Conservation (phyloP, 805 yeast genomes). For the Barnettozyma salicaria region DNA sequence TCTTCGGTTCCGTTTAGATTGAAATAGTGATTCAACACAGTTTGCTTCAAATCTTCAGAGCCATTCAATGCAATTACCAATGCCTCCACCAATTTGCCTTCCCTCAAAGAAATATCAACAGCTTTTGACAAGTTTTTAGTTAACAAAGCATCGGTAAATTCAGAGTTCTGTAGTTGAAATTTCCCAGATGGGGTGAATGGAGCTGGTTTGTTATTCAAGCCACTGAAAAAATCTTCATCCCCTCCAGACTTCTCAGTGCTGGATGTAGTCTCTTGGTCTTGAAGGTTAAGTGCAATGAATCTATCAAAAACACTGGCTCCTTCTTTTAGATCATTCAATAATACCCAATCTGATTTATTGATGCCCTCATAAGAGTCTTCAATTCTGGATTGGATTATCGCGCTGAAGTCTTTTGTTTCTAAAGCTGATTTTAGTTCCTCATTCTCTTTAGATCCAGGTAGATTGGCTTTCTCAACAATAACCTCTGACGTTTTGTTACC, state of each 20-base stretch:
- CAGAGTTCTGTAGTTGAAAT: constrained; percentile 40
- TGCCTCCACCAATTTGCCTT: constrained; percentile 69
- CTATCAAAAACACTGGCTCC: constrained; percentile 44
- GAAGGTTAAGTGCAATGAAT: constrained; percentile 31
- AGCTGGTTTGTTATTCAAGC: constrained; percentile 26
- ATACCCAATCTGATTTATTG: constrained; percentile 59
- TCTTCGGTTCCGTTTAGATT: constrained; percentile 41
- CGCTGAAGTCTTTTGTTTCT: constrained; percentile 44
- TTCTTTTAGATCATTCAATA: constrained; percentile 52
- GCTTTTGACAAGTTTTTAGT: constrained; percentile 62
- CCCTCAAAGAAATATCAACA: constrained; percentile 56
- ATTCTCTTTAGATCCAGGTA: constrained; percentile 32
- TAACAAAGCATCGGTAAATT: constrained; percentile 47
- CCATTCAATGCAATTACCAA: constrained; percentile 72
- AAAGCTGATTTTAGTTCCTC: constrained; percentile 51
- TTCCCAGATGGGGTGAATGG: constrained; percentile 45
- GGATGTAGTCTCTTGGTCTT: constrained; percentile 27
- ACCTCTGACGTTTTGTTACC: constrained; percentile 37
- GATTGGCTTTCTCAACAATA: constrained; percentile 35
- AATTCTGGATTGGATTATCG: constrained; percentile 51
- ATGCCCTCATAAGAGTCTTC: constrained; percentile 33
- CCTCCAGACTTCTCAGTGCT: constrained; percentile 18
- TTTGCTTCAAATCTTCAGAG: constrained; percentile 51
- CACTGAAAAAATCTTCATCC: constrained; percentile 34
- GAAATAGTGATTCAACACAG: constrained; percentile 70